These are phyloP conservation scores for Poa pratensis DNA, from an alignment of 176 grass and related monocot genomes.

Conservation along the genomic window DNA sequence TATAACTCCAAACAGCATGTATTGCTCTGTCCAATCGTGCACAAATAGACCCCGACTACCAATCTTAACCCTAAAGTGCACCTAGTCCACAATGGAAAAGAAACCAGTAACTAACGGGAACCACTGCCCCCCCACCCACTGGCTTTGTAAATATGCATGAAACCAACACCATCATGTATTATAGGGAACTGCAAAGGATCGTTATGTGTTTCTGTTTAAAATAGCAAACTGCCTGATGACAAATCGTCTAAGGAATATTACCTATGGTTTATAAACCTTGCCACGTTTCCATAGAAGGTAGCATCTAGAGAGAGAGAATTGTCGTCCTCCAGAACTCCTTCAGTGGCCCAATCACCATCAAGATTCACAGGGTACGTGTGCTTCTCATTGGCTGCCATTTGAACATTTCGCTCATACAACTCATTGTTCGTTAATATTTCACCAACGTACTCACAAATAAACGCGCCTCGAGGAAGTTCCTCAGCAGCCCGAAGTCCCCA, in stretches of 20 bases:
- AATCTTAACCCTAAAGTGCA: not conserved
- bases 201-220: not conserved
- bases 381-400: constrained; percentile 43
- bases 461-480: constrained; percentile 70
- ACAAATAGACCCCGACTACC: not conserved
- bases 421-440: constrained; percentile 94
- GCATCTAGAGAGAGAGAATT: constrained; percentile 89
- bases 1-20: not conserved
- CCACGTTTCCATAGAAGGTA: constrained; percentile 85
- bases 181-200: not conserved
- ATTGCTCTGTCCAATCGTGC: not conserved
- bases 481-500: constrained; percentile 77
- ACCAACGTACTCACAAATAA: constrained; percentile 90
- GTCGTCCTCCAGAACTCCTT: constrained; percentile 83
- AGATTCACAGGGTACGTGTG: constrained; percentile 84
- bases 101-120: constrained; percentile 16
- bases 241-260: constrained; percentile 34
- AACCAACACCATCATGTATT: not conserved
- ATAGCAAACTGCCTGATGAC: not conserved
- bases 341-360: constrained; percentile 82
- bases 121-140: not conserved
- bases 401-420: constrained; percentile 63
- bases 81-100: not conserved
- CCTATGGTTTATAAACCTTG: constrained; percentile 98
- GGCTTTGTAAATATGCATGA: not conserved